Conservation (phyloP, 2,329 filamentous ascomycete genomes). For the Trichoderma simmonsii region DNA sequence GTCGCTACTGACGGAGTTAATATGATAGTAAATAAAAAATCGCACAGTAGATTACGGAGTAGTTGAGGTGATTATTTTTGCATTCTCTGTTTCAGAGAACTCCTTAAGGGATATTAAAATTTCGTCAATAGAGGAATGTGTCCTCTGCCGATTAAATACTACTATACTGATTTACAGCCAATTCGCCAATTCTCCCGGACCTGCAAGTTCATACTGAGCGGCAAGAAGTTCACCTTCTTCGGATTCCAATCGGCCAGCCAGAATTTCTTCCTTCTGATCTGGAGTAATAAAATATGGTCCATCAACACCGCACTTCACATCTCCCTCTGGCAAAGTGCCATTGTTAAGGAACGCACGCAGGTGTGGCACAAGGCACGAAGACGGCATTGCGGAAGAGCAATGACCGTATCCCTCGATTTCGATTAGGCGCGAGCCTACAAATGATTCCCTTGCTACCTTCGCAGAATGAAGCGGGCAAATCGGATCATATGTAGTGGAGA, state of each 20-base stretch:
- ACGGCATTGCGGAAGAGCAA: background rate
- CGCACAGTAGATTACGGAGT: too few relatives aligned
- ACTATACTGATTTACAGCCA: background rate
- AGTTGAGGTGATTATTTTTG: background rate
- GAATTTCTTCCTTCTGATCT: background rate
- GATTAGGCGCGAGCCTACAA: constrained; percentile 35
- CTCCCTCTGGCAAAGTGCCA: background rate
- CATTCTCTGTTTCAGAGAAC: background rate
- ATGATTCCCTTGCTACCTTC: constrained; percentile 31
- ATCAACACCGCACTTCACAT: background rate
- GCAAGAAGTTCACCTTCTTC: background rate
- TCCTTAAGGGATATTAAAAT: background rate
- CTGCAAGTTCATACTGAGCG: background rate
- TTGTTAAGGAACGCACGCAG: background rate
- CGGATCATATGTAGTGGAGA: constrained; percentile 40
- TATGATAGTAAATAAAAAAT: background rate
- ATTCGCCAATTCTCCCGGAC: background rate
- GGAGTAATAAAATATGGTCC: background rate
- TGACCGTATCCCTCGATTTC: background rate
- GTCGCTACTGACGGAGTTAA: background rate
- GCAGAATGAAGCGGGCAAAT: constrained; percentile 47
- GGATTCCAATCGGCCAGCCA: background rate
- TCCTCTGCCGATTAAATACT: background rate
- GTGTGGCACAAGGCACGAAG: background rate
- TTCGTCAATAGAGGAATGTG: background rate